Evolutionary conservation across 2,329 filamentous ascomycete genomes (phyloP).

Genomic region (Aspergillus sojae): DNA sequence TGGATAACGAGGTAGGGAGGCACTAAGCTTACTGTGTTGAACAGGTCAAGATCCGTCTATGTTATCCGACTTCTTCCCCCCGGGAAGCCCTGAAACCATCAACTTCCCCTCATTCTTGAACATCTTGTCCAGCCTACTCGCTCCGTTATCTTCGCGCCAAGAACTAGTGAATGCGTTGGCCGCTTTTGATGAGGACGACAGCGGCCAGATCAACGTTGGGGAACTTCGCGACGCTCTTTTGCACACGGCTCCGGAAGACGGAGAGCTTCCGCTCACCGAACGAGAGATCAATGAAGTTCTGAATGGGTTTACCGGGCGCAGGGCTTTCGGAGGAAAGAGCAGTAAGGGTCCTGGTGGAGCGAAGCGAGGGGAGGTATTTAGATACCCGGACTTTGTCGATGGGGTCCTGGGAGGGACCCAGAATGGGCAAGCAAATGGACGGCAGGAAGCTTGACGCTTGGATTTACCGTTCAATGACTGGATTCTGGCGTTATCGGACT

Average conservation of each 20-base stretch:
- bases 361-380: slow-evolving; percentile 84
- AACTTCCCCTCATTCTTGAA: slow-evolving; percentile 85
- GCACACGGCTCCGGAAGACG: slow-evolving; percentile 76
- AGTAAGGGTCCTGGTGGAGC: slow-evolving; percentile 51
- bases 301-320: slow-evolving; percentile 78
- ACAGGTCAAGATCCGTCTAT: slow-evolving; percentile 75
- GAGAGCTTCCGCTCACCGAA: slow-evolving; percentile 64
- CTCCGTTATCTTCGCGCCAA: slow-evolving; percentile 71
- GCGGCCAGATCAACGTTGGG: slow-evolving; percentile 82
- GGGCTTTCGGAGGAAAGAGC: slow-evolving; percentile 70
- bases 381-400: slow-evolving; percentile 88
- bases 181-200: slow-evolving; percentile 94
- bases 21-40: slow-evolving; percentile 4
- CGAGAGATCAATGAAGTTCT: slow-evolving; percentile 85
- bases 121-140: slow-evolving; percentile 73
- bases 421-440: slow-evolving; percentile 29
- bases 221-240: slow-evolving; percentile 83
- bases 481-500: slow-evolving; percentile 15
- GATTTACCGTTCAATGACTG: background rate
- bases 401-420: slow-evolving; percentile 61
- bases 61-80: slow-evolving; percentile 80
- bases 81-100: slow-evolving; percentile 70
- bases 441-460: slow-evolving; percentile 19
- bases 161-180: slow-evolving; percentile 90
- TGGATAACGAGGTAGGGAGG: background rate